Base-by-base conservation (phyloP, 2,329 filamentous ascomycete genomes). In the Thermochaetoides dissita region DNA sequence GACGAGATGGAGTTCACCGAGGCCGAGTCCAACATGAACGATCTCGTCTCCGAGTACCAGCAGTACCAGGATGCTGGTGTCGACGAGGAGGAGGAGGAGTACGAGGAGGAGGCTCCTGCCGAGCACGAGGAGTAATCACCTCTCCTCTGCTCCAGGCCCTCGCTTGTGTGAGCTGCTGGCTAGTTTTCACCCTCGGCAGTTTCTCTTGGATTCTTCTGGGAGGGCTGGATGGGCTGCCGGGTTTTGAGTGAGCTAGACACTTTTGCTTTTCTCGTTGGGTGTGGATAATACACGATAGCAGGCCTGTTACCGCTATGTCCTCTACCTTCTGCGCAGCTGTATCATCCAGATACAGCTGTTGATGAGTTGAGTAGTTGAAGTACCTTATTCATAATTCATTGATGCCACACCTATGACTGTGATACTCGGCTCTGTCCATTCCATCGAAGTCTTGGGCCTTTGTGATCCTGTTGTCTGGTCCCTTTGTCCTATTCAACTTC, bases 1-100 rank as follows among this genome's bases (percentile, higher is more conserved):
- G 91, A 98, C 71, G 91, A 98, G 82, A 96, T 98, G 91, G 91
- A 98, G 75, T 98, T 98, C 76, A 98, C 91, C 63, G 91, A 98
- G 79, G 91, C 91, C 58, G 91, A 98, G 81, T 94, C 85, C 71
- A 98, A 98, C 78, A 96, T 98, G 91, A 96, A 98, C 76, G 91
- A 98, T 68, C 74, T 98, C 63, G 89, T 98, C 59, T 94, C 87
- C 49, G 91, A 98, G 70, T 98, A 98, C 76, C 91, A 96, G 79
- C 91, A 98, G 71, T 98, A 98, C 81, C 91, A 98, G 79, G 91
- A 98, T 68, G 91, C 91, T 64, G 84, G 85, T 60, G 79, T 95
- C 68, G 93, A 91, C 49, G 91, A 98, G 70, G 89, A 86, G 58
- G 89, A 96, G 71, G 88, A 94, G 71, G 87, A 94, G 64, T 88